Evolutionary conservation across 2,329 filamentous ascomycete genomes (phyloP), one percentile per base, ranked within the genome.

Genomic region (Talaromyces rugulosus): DNA sequence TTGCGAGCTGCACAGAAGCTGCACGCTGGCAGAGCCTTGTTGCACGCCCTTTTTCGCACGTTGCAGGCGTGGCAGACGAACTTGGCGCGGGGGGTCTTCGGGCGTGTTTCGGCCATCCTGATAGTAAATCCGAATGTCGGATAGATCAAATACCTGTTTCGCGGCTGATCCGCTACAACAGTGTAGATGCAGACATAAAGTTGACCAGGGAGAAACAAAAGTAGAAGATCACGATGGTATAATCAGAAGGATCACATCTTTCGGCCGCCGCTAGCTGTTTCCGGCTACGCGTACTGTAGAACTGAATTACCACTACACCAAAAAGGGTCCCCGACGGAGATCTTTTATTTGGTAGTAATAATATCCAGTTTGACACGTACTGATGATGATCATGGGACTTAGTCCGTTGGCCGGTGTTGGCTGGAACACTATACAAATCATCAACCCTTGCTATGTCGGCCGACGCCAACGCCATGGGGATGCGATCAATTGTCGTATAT

Each of bases 221-320:
- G 11, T 27, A 27, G n/a, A 47, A 47, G 4, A 47, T 4, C 18
- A 47, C 23, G 44, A 47, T 23, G 8, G 6, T n/a, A 47, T n/a
- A 47, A 9, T n/a, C 18, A 47, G 42, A 11, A 18, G 16, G 42
- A 23, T 23, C 42, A 9, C 42, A 12, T 23, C 44, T 47, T 47
- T 47, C 60, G 60, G 60, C 60, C 60, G 60, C 42, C 50, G 30
- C 56, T 62, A 58, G 31, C 60, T 56, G 1, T 55, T 62, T 58
- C 31, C 14, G 34, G 56, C 28, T 5, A 23, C 5, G 3, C 44
- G 16, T 40, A 40, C 36, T 40, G 23, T 23, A 23, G 23, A n/a
- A n/a, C n/a, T n/a, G n/a, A n/a, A n/a, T n/a, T n/a, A n/a, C n/a
- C n/a, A n/a, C n/a, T n/a, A 23, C 23, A 23, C 23, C 23, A 23